Conservation (phyloP, 2,329 filamentous ascomycete species). For the Fusarium austroafricanum region DNA sequence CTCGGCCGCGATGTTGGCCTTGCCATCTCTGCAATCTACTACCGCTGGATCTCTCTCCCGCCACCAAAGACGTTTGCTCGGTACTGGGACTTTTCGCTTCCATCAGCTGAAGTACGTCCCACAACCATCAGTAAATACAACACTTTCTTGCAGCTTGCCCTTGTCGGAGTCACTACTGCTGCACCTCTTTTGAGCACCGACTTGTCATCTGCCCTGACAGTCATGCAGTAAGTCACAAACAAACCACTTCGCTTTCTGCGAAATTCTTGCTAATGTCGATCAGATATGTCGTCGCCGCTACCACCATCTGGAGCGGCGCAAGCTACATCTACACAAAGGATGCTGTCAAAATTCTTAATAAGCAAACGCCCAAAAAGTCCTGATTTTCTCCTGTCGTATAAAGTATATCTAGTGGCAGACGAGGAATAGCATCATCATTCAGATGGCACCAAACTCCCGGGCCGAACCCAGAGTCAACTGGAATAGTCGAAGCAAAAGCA, state of each 20-base stretch:
- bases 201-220: conserved; percentile 65
- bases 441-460: conserved; percentile 7
- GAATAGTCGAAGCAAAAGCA: background rate
- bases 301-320: conserved; percentile 92
- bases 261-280: background rate
- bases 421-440: background rate
- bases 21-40: conserved; percentile 89
- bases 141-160: conserved; percentile 87
- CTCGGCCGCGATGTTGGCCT: conserved; percentile 88
- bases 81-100: conserved; percentile 98
- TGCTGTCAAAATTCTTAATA: conserved; percentile 83
- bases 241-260: background rate
- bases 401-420: background rate
- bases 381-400: conserved; percentile 5
- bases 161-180: conserved; percentile 87
- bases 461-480: background rate
- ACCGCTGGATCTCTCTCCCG: conserved; percentile 93
- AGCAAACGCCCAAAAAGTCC: conserved; percentile 39
- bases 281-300: conserved; percentile 86
- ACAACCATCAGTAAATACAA: conserved; percentile 92
- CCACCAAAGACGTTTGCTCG: conserved; percentile 90
- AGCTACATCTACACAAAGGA: conserved; percentile 94
- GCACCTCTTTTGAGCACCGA: conserved; percentile 78
- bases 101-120: conserved; percentile 84
- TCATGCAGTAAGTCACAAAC: conserved; percentile 69